These are phyloP conservation scores for Stentor roeselii DNA, from an alignment of 73 alveolate genomes.

Conservation along the genomic window DNA sequence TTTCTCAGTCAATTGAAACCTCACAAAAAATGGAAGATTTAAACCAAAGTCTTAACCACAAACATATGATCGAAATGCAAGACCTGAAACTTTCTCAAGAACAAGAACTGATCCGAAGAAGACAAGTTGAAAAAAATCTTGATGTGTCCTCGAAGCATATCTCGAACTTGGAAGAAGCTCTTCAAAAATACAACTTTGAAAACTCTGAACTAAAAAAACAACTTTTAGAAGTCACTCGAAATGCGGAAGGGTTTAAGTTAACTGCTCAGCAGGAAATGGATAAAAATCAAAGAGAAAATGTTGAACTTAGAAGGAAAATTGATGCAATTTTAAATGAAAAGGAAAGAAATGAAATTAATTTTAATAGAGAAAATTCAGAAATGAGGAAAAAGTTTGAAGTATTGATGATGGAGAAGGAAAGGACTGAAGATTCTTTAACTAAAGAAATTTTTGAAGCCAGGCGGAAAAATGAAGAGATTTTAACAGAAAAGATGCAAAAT, in stretches of 20 bases:
- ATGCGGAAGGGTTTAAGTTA: background rate
- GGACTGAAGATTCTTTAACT: background rate
- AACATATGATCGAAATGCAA: background rate
- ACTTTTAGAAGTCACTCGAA: background rate
- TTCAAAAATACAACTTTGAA: background rate
- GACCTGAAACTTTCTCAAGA: background rate
- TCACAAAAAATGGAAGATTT: background rate
- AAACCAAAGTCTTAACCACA: background rate
- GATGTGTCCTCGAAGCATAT: background rate
- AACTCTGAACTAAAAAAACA: background rate
- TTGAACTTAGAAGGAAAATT: background rate
- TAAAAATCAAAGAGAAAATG: background rate
- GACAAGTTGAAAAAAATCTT: conserved; percentile 7
- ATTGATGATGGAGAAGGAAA: background rate
- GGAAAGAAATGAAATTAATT: background rate
- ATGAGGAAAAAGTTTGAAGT: too few species aligned
- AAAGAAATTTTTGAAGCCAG: background rate
- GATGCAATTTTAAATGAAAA: background rate
- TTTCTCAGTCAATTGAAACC: background rate
- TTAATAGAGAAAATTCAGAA: background rate
- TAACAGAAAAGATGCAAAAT: too few species aligned
- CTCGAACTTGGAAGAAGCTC: background rate
- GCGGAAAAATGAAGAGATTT: too few species aligned
- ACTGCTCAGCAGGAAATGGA: background rate
- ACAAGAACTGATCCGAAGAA: background rate